Evolutionary conservation across 2,329 filamentous ascomycete species (phyloP).

Genomic region (Fusarium aywerte): DNA sequence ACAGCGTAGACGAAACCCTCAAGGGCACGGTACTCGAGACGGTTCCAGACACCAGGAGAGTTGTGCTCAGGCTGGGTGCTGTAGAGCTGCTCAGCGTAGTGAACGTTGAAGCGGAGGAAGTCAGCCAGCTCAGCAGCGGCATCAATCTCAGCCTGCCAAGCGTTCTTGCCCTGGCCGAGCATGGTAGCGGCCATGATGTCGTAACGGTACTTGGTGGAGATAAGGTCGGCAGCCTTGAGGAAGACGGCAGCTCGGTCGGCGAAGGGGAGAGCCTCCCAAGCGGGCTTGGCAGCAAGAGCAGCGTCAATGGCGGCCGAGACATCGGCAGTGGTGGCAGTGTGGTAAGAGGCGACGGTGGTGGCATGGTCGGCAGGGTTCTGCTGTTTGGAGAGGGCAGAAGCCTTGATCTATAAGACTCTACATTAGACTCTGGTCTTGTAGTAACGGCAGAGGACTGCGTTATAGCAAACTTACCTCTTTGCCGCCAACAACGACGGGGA

Average conservation of each 20-base stretch:
- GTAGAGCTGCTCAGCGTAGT: constrained; percentile 93
- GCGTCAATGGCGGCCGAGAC: constrained; percentile 83
- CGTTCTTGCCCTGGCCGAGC: constrained; percentile 97
- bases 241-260: constrained; percentile 92
- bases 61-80: constrained; percentile 87
- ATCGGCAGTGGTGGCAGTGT: constrained; percentile 80
- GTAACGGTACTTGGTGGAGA: constrained; percentile 93
- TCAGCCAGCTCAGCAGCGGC: constrained; percentile 91
- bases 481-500: constrained; percentile 86
- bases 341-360: constrained; percentile 82
- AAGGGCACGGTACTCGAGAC: constrained; percentile 86
- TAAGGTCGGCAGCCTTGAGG: constrained; percentile 92
- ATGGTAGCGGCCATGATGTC: constrained; percentile 97
- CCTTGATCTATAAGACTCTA: constrained; percentile 66
- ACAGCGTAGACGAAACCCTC: constrained; percentile 97
- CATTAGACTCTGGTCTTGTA: constrained; percentile 18
- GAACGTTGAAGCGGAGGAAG: constrained; percentile 93
- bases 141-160: constrained; percentile 99
- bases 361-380: constrained; percentile 85
- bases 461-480: constrained; percentile 69
- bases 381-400: constrained; percentile 74
- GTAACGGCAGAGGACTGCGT: not conserved
- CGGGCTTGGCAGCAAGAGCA: constrained; percentile 84
- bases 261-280: constrained; percentile 89
- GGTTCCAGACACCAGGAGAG: constrained; percentile 87